Evolutionary conservation across 768 basidiomycete species (phyloP).

Genomic region (Tephrocybe sp.): DNA sequence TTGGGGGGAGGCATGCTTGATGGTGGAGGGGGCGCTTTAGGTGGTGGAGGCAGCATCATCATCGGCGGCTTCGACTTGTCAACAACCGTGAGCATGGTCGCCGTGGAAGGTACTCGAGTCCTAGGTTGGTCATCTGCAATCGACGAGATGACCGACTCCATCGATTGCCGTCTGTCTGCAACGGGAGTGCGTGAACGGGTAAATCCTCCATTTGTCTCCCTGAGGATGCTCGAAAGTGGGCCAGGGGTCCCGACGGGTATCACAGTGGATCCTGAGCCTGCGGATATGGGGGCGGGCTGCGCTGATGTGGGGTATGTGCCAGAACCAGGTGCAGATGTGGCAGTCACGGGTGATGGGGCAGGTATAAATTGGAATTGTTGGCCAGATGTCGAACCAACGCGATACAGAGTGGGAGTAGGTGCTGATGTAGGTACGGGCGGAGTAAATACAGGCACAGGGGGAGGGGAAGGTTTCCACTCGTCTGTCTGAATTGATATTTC

Average conservation of each 20-base stretch:
- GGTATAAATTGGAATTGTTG: constrained; percentile 69
- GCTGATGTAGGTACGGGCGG: constrained; percentile 27
- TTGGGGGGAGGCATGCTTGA: constrained; percentile 71
- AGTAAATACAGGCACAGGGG: constrained; percentile 31
- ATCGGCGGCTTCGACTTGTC: constrained; percentile 84
- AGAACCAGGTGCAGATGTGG: constrained; percentile 13
- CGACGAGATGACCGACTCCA: constrained; percentile 66
- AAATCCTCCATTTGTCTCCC: constrained; percentile 53
- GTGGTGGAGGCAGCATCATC: constrained; percentile 81
- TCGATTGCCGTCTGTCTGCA: constrained; percentile 65
- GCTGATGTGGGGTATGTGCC: constrained; percentile 23
- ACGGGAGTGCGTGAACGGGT: constrained; percentile 49
- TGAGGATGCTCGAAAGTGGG: constrained; percentile 35
- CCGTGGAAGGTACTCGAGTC: constrained; percentile 61
- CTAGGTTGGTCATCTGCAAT: constrained; percentile 40
- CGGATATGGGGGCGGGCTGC: constrained; percentile 28
- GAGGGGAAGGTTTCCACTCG: constrained; percentile 54
- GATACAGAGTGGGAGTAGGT: constrained; percentile 45
- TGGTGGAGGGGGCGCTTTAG: constrained; percentile 69
- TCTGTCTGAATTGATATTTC: constrained; percentile 85
- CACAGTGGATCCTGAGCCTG: constrained; percentile 31
- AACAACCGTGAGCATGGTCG: constrained; percentile 44
- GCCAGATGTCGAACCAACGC: constrained; percentile 46
- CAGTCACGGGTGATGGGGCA: constrained; percentile 39
- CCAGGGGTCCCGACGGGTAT: constrained; percentile 34